Conservation (phyloP, 2,329 filamentous ascomycete genomes). For the Ceratocystis colombiana region DNA sequence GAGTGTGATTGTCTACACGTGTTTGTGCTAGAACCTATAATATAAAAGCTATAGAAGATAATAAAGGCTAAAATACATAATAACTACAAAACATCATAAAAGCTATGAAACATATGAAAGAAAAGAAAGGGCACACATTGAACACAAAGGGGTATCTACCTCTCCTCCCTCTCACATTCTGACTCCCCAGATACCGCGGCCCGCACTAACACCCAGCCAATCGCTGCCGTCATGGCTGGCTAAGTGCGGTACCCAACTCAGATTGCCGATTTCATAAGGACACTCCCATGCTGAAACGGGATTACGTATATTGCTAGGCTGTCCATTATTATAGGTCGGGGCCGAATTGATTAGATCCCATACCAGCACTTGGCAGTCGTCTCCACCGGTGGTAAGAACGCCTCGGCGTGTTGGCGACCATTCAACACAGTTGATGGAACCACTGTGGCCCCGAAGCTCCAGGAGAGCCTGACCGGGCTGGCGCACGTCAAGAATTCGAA, state of each 20-base stretch:
- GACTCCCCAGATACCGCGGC: constrained; percentile 72
- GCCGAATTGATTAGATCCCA: constrained; percentile 78
- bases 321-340: constrained; percentile 42
- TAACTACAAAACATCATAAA: background rate
- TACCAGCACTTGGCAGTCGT: constrained; percentile 82
- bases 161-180: constrained; percentile 29
- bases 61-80: background rate
- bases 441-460: constrained; percentile 80
- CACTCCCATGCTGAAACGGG: constrained; percentile 73
- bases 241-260: constrained; percentile 71
- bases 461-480: constrained; percentile 92
- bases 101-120: constrained; percentile 17
- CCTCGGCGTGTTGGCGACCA: constrained; percentile 86
- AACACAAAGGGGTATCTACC: background rate
- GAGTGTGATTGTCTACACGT: too few relatives aligned
- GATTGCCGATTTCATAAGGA: constrained; percentile 76
- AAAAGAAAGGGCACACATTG: background rate
- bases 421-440: constrained; percentile 82
- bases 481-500: constrained; percentile 90
- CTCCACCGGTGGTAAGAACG: constrained; percentile 79
- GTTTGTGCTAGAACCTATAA: background rate
- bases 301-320: constrained; percentile 49
- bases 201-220: constrained; percentile 74
- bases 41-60: constrained; percentile 16
- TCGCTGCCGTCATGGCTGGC: constrained; percentile 61